Evolutionary conservation across 345 rosid genomes (phyloP), one percentile per base, ranked within the genome.

Genomic region (Citrus unshiu): DNA sequence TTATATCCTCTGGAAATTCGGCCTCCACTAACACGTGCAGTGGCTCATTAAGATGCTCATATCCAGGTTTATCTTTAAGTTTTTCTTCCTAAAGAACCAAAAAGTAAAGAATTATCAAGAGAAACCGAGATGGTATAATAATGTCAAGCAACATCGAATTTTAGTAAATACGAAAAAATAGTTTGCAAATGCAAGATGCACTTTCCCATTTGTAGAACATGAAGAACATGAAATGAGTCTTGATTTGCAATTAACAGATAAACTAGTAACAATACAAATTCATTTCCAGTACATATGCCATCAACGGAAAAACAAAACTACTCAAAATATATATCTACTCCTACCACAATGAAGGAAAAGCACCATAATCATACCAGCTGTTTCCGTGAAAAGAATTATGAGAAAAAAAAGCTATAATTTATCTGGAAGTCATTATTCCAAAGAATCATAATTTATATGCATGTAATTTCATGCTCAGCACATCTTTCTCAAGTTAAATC

Each of bases 11-110:
- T 0, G 95, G 95, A 83, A 92, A 95, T 82, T 92, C 99, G 16
- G 97, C 99, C 86, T 93, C 99, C 70, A 96, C 89, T 82, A 96
- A 81, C 40, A 96, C 87, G 68, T 96, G 98, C 75, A 93, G 84
- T 8, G 92, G 97, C 86, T 96, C 97, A 30, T 90, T 88, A 19
- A 94, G 98, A 84, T 96, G 99, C 85, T 96, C 97, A 34, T 94
- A 96, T 62, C 97, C 98, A 43, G 95, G 94, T 84, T 94, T 96
- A 68, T 92, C 99, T 83, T 90, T 94, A 25, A 94, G 92, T 75
- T 91, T 93, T 83, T 94, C 99, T 84, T 94, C 97, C 99, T 94
- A 77, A 58, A 71, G 46, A 69, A 74, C 68, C 74, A 30, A 46
- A 62, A 14, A 72, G 65, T 59, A 22, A 34, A 14, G n/a, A 67